A percentile compares a stretch with the other conserved stretches of the same genome.
These are phyloP conservation scores for Umbelopsis ramanniana DNA, from an alignment of 192 early-diverging fungal genomes.

Conservation along the genomic window DNA sequence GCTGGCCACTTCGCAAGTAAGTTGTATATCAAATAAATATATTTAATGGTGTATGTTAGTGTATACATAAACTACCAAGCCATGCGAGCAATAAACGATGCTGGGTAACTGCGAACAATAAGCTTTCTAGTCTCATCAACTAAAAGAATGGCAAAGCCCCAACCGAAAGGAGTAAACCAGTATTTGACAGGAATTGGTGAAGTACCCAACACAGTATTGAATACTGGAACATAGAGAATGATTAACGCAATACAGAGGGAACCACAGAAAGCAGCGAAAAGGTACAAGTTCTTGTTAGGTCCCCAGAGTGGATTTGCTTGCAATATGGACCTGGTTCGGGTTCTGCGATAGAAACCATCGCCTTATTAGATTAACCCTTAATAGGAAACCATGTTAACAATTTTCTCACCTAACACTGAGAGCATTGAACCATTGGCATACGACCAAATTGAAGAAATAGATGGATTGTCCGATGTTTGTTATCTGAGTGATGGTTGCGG, in stretches of 20 bases:
- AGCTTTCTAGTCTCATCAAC: conserved; percentile 71
- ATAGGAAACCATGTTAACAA: neutral
- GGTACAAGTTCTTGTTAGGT: conserved; percentile 56
- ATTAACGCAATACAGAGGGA: conserved; percentile 53
- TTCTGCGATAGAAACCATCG: conserved; percentile 53
- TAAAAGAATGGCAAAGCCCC: conserved; percentile 57
- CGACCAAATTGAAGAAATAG: conserved; percentile 65
- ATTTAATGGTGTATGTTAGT: too few relatives aligned
- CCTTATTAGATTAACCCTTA: neutral
- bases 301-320: conserved; percentile 66
- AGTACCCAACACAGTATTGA: conserved; percentile 63
- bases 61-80: conserved; percentile 20
- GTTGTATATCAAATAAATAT: too few relatives aligned
- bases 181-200: conserved; percentile 61
- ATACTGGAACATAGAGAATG: conserved; percentile 56
- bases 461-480: conserved; percentile 59
- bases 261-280: conserved; percentile 57
- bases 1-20: too few relatives aligned
- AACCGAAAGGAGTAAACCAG: conserved; percentile 68
- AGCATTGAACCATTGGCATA: conserved; percentile 63
- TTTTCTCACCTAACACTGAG: conserved; percentile 4
- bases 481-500: conserved; percentile 48
- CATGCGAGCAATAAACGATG: conserved; percentile 22
- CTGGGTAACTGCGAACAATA: conserved; percentile 38
- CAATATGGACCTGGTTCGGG: conserved; percentile 58